Evolutionary conservation across 2,329 filamentous ascomycete genomes (phyloP).

Genomic region (Aspergillus sp.): DNA sequence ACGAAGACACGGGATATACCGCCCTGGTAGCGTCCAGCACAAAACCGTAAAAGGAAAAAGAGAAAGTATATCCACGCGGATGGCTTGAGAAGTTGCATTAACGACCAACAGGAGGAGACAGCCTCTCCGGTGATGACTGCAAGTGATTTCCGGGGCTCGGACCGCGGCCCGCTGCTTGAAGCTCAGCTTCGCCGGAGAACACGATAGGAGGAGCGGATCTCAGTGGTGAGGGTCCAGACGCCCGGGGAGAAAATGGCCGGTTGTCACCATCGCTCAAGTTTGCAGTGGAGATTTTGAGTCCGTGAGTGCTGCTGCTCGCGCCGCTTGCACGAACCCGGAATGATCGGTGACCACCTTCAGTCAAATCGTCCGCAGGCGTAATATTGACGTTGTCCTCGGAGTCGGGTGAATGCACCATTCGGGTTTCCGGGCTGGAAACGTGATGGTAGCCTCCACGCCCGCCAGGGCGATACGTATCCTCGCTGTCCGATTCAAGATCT

Average conservation of each 20-base stretch:
- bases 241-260: slow-evolving; percentile 16
- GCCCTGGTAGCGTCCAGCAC: slow-evolving; percentile 10
- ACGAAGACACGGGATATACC: slow-evolving; percentile 5
- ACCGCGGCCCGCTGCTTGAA: slow-evolving; percentile 18
- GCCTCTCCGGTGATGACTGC: slow-evolving; percentile 17
- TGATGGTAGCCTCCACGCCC: slow-evolving; percentile 26
- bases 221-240: slow-evolving; percentile 22
- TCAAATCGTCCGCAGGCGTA: slow-evolving; percentile 21
- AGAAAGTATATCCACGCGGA: background rate
- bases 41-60: background rate
- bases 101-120: slow-evolving; percentile 7
- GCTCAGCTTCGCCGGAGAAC: slow-evolving; percentile 24
- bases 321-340: slow-evolving; percentile 34
- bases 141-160: slow-evolving; percentile 28
- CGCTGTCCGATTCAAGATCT: slow-evolving; percentile 26
- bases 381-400: slow-evolving; percentile 25
- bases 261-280: slow-evolving; percentile 28
- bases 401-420: slow-evolving; percentile 15
- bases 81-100: background rate
- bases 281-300: slow-evolving; percentile 28
- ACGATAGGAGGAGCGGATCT: slow-evolving; percentile 32
- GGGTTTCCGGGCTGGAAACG: slow-evolving; percentile 22
- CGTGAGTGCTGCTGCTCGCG: slow-evolving; percentile 23
- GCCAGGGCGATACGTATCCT: slow-evolving; percentile 22
- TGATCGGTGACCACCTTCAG: slow-evolving; percentile 22